A percentile compares a stretch with the other conserved stretches of the same genome.
Conservation (phyloP, 805 yeast genomes). For the Yamadazyma olivae region DNA sequence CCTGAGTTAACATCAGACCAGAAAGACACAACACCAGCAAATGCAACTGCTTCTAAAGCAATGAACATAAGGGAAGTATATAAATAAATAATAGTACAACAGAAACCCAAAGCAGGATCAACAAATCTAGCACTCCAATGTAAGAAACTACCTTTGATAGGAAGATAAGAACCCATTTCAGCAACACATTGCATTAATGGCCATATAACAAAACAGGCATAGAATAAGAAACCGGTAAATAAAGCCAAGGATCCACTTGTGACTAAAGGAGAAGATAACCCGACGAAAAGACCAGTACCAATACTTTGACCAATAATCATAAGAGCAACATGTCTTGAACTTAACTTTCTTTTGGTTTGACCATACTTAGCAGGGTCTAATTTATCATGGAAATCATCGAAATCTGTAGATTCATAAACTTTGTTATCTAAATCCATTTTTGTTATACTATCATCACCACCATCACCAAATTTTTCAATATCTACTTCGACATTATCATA, state of each 20-base stretch:
- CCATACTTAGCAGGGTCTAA: slow-evolving; percentile 28
- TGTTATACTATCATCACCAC: not conserved
- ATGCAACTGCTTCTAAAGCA: slow-evolving; percentile 31
- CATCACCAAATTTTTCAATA: slow-evolving; percentile 9
- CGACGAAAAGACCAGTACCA: slow-evolving; percentile 36
- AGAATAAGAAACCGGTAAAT: slow-evolving; percentile 28
- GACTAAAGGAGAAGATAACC: slow-evolving; percentile 27
- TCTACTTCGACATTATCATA: slow-evolving; percentile 6
- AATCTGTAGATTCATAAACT: slow-evolving; percentile 6
- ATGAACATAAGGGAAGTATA: slow-evolving; percentile 32
- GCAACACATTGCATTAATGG: slow-evolving; percentile 36
- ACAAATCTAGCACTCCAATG: slow-evolving; percentile 34
- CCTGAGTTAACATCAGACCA: slow-evolving; percentile 33
- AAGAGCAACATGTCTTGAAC: slow-evolving; percentile 30
- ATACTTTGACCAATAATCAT: slow-evolving; percentile 34
- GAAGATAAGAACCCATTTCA: slow-evolving; percentile 36
- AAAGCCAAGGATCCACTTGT: slow-evolving; percentile 33
- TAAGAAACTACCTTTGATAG: slow-evolving; percentile 33
- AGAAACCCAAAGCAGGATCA: slow-evolving; percentile 36
- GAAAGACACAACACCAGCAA: slow-evolving; percentile 25
- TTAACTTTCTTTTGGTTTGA: slow-evolving; percentile 24
- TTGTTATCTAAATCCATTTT: slow-evolving; percentile 1
- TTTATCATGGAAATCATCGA: slow-evolving; percentile 21
- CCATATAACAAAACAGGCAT: slow-evolving; percentile 29
- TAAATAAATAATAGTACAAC: slow-evolving; percentile 29